A percentile compares a stretch with the other conserved stretches of the same genome.
These are phyloP conservation scores for Byssochlamys sp. DNA, from an alignment of 2,329 filamentous ascomycete genomes.

Conservation along the genomic window DNA sequence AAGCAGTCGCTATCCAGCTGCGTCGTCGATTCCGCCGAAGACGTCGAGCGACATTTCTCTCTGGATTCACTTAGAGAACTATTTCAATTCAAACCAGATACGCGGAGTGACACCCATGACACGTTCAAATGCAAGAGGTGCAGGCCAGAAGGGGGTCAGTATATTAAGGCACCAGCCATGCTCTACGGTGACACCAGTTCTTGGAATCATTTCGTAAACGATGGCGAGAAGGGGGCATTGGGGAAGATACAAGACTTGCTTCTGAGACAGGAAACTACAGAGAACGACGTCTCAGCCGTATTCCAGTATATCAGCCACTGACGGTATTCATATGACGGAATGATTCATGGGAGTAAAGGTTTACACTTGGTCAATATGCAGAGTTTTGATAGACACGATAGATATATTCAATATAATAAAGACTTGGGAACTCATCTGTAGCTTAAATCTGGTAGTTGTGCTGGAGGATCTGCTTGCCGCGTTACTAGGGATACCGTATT, in stretches of 20 bases:
- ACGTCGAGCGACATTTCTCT: constrained; percentile 93
- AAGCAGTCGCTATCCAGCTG: constrained; percentile 94
- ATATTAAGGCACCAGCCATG: constrained; percentile 85
- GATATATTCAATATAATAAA: background rate
- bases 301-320: constrained; percentile 97
- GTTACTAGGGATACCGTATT: constrained; percentile 1
- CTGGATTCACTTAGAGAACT: constrained; percentile 82
- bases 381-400: background rate
- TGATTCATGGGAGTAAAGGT: background rate
- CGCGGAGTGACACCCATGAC: constrained; percentile 87
- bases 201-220: constrained; percentile 97
- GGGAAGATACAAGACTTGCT: constrained; percentile 81
- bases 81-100: constrained; percentile 81
- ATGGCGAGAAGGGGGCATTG: constrained; percentile 56
- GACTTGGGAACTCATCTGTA: background rate
- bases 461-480: background rate
- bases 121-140: constrained; percentile 98
- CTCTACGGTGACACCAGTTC: constrained; percentile 95
- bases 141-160: constrained; percentile 74
- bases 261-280: constrained; percentile 71
- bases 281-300: constrained; percentile 77
- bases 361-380: background rate
- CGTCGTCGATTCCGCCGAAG: constrained; percentile 90
- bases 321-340: constrained; percentile 6
- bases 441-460: background rate